Percentiles rank a stretch among this genome's conserved stretches.
These are phyloP conservation scores for Raddia guianensis DNA, from an alignment of 176 grass and related monocot species.

Conservation along the genomic window DNA sequence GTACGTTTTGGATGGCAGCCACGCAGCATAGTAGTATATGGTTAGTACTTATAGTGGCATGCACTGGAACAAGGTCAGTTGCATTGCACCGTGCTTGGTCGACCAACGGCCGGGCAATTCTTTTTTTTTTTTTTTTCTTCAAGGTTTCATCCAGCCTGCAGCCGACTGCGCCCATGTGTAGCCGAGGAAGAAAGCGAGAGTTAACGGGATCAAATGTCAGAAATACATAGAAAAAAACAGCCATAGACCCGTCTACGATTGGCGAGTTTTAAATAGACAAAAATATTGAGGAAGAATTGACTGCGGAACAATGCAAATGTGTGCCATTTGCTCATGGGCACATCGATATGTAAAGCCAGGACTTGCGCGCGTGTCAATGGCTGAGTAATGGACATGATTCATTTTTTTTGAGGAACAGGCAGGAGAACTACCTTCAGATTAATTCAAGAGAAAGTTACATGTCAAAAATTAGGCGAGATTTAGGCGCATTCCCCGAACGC, in stretches of 20 bases:
- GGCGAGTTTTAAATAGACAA: not conserved
- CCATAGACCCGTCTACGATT: not conserved
- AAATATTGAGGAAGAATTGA: not conserved
- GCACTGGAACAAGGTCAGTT: not conserved
- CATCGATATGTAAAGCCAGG: too few species aligned
- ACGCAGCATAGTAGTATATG: not conserved
- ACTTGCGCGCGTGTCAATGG: too few species aligned
- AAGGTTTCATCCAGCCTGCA: not conserved
- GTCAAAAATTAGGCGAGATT: too few species aligned
- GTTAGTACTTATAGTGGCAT: constrained; percentile 36
- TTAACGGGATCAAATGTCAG: not conserved
- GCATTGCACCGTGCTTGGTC: not conserved
- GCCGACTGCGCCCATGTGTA: not conserved
- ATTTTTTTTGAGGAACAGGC: too few species aligned
- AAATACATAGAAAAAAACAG: not conserved
- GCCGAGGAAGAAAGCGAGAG: not conserved
- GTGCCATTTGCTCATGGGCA: too few species aligned
- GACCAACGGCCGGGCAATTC: not conserved
- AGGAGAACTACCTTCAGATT: too few species aligned
- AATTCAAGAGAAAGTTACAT: too few species aligned
- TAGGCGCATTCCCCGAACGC: too few species aligned
- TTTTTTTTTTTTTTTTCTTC: too few species aligned
- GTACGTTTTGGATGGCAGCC: not conserved
- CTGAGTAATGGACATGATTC: too few species aligned
- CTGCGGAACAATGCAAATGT: too few species aligned